Evolutionary conservation across 352 stramenopile genomes (phyloP).

Genomic region (Phytophthora pluvialis): DNA sequence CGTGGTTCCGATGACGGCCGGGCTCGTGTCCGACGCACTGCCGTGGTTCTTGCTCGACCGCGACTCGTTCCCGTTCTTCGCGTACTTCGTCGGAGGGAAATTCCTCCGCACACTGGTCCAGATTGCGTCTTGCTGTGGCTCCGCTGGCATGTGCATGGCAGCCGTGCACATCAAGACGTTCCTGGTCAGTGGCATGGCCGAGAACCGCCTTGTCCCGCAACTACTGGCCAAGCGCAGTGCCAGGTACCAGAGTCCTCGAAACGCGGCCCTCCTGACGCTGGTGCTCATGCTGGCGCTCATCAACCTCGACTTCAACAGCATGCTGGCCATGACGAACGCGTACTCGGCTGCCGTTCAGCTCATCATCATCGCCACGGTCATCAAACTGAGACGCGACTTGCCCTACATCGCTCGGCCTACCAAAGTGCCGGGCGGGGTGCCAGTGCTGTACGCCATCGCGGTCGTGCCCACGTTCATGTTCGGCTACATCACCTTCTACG

Average conservation of each 20-base stretch:
- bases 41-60: constrained; percentile 83
- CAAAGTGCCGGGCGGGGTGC: constrained; percentile 55
- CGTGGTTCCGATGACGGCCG: constrained; percentile 89
- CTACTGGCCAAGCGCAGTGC: constrained; percentile 68
- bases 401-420: constrained; percentile 78
- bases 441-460: constrained; percentile 42
- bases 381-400: constrained; percentile 83
- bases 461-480: constrained; percentile 52
- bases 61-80: constrained; percentile 88
- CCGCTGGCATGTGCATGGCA: constrained; percentile 90
- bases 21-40: constrained; percentile 62
- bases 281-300: constrained; percentile 53
- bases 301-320: constrained; percentile 68
- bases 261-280: constrained; percentile 46
- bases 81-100: constrained; percentile 76
- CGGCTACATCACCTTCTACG: constrained; percentile 59
- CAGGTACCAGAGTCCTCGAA: constrained; percentile 46
- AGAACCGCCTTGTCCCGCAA: constrained; percentile 84
- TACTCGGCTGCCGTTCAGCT: constrained; percentile 89
- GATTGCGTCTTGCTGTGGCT: constrained; percentile 75
- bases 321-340: constrained; percentile 91
- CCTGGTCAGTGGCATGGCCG: constrained; percentile 80
- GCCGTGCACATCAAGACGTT: constrained; percentile 92
- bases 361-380: constrained; percentile 90
- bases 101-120: constrained; percentile 88